Conservation (phyloP, 306 rosid species). For the Echinosophora koreensis region DNA sequence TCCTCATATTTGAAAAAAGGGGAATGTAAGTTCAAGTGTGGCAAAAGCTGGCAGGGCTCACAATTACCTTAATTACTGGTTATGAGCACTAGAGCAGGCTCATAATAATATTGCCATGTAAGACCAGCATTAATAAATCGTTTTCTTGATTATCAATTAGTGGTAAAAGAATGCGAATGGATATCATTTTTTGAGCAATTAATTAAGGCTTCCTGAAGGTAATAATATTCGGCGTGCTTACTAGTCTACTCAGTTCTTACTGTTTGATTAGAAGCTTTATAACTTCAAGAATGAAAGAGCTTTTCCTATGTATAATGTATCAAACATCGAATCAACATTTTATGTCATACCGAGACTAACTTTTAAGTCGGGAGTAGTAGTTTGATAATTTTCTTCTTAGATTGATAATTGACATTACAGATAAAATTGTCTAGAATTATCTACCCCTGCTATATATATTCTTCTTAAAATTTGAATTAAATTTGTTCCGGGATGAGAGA, state of each 20-base stretch:
- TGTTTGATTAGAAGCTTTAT: not conserved
- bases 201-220: constrained; percentile 36
- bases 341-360: not conserved
- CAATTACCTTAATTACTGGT: constrained; percentile 9
- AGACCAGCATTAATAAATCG: constrained; percentile 8
- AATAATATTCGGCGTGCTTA: constrained; percentile 47
- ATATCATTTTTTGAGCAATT: constrained; percentile 35
- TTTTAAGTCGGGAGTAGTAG: too few relatives aligned
- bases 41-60: not conserved
- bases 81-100: constrained; percentile 21
- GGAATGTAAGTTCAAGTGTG: constrained; percentile 4
- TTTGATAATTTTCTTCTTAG: too few relatives aligned
- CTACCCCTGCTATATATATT: too few relatives aligned
- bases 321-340: not conserved
- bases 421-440: too few relatives aligned
- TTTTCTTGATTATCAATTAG: constrained; percentile 1
- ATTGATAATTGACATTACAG: too few relatives aligned
- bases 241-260: not conserved
- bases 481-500: not conserved
- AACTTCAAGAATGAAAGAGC: not conserved
- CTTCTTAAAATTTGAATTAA: not conserved
- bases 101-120: not conserved
- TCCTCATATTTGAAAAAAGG: constrained; percentile 36
- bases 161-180: not conserved
- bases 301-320: not conserved